Base-by-base conservation (phyloP, 768 basidiomycete species). In the Tephrocybe sp. region DNA sequence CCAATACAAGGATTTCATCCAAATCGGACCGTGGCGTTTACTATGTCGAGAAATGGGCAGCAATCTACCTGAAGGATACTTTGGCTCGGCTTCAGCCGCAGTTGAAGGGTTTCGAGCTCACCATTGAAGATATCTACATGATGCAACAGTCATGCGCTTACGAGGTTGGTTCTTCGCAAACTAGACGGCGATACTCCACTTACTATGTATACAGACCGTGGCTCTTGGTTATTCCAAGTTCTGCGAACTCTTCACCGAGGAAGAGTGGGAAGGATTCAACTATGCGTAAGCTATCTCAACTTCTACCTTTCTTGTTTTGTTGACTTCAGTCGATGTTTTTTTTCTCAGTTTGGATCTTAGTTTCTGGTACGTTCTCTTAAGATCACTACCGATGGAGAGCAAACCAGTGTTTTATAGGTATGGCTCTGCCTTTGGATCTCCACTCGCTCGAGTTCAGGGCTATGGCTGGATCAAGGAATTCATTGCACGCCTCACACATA, bases 261-360 rank as follows among this genome's bases (percentile, higher is more conserved):
- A 90, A 39, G 94, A 97, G 68, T 98, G 93, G 94, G 85, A 89
- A 63, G 92, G 92, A 0, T 96, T 93, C 65, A 80, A 91, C 64
- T 96, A 97, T 55, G 77, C 87, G 48, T 49, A 23, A 49, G 86
- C 71, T 20, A 7, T 14, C 36, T 12, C 17, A 23, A 47, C 43
- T 45, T 26, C 19, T 48, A 13, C 40, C 6, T 17, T 40, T 39
- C 12, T 35, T 14, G 4, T 12, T 10, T 39, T 20, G 26, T 26
- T 26, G 26, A 26, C 3, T 34, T 45, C 14, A 45, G 12, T n/a
- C 5, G 12, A 36, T 33, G n/a, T n/a, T n/a, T n/a, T n/a, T 30
- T 30, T 11, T 38, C 8, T 2, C 5, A 88, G 85, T 1, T 69
- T 87, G 54, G 87, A 89, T 59, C 65, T 87, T 10, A 66, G 60